Conservation (phyloP, 2,329 filamentous ascomycete genomes). For the Sporothrix protearum region DNA sequence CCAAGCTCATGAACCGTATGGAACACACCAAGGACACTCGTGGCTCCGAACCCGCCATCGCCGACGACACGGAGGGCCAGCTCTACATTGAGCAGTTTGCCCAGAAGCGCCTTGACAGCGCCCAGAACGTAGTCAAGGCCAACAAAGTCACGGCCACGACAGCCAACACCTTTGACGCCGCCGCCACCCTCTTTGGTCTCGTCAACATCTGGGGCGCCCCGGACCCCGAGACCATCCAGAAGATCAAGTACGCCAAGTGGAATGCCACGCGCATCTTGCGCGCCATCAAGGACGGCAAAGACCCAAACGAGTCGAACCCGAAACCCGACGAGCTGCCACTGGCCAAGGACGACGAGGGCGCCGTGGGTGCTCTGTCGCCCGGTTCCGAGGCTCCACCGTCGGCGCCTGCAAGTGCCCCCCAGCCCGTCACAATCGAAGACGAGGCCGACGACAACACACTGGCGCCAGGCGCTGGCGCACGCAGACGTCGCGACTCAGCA, state of each 20-base stretch:
- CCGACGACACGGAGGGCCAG: constrained; percentile 80
- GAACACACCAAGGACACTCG: constrained; percentile 76
- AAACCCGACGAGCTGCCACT: constrained; percentile 52
- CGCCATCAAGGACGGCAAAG: constrained; percentile 83
- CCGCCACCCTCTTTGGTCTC: constrained; percentile 87
- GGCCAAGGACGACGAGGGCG: constrained; percentile 56
- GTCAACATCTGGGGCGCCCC: constrained; percentile 76
- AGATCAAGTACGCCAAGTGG: constrained; percentile 96
- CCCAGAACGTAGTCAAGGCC: constrained; percentile 74
- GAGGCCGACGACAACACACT: constrained; percentile 40
- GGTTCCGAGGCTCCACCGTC: constrained; percentile 28
- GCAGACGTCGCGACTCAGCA: constrained; percentile 32
- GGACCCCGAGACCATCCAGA: constrained; percentile 72
- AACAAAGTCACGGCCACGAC: constrained; percentile 87
- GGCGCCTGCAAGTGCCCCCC: constrained; percentile 30
- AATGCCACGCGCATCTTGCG: constrained; percentile 88
- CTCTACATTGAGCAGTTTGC: constrained; percentile 95
- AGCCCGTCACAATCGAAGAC: constrained; percentile 52
- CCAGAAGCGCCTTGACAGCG: constrained; percentile 78
- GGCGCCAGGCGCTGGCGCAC: not conserved
- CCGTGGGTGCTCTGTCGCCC: constrained; percentile 39
- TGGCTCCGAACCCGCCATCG: constrained; percentile 73
- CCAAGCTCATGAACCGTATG: constrained; percentile 82
- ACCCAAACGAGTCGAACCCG: constrained; percentile 90
- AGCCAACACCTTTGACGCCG: constrained; percentile 88